Base-by-base conservation (phyloP, 495 filamentous ascomycete genomes). In the Daldinia decipiens region DNA sequence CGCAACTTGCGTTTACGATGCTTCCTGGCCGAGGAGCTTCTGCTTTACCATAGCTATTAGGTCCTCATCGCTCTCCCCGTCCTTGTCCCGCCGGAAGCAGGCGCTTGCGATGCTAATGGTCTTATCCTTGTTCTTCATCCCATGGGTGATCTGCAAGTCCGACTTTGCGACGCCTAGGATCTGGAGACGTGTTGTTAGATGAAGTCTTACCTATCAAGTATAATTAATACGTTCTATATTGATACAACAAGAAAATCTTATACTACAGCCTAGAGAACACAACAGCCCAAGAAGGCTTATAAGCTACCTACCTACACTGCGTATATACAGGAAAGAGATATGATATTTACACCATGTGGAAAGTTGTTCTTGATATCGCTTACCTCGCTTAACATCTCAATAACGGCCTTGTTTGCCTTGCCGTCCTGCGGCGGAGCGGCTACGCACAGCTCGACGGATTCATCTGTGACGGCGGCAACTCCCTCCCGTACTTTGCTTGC, bases 361-460 rank as follows among this genome's bases (percentile, higher is more conserved):
- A 19, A 15, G 45, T 5, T 11, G 29, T 31, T 63, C 43, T 51
- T 24, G 5, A 43, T 29, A 24, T 12, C 45, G 59, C 79, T 60
- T 74, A 91, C 89, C 81, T 88, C 81, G 62, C 89, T 89, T 40
- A 93, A 78, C 5, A 91, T 77, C 59, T 87, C 82, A 64, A 88
- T 81, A 7, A 91, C 88, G 13, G 89, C 88, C 60, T 83, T 82
- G 69, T 93, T 93, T 4, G 89, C 87, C 75, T 90, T 88, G 2
- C 89, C 89, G 24, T 91, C 87, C 38, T 85, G 81, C 9, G 90
- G 85, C 52, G 83, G 87, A 0, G 88, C 89, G 3, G 89, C 75
- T 0, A 91, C 89, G 29, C 86, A 88, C 1, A 93, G 73, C 54
- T 89, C 86, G 59, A 92, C 82, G 11, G 78, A 77, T 6, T 87